Percentiles rank a stretch among this genome's conserved stretches.
These are phyloP conservation scores for Aspergillus carbonarius DNA, from an alignment of 2,329 filamentous ascomycete genomes.

Conservation along the genomic window DNA sequence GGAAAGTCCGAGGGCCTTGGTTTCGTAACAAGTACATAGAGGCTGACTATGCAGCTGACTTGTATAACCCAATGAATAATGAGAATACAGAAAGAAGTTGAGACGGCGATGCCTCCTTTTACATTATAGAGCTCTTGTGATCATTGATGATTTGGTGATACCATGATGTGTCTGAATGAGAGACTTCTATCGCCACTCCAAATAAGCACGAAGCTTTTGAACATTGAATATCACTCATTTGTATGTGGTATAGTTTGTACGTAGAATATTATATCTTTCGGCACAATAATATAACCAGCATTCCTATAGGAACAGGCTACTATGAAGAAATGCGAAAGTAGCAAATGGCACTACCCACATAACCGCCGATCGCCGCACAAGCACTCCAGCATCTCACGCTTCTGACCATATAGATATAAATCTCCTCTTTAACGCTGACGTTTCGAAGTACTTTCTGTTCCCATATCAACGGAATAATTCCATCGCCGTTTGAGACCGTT, in stretches of 20 bases:
- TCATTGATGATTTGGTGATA: too few species aligned
- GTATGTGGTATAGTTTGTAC: background rate
- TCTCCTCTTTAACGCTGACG: slow-evolving; percentile 29
- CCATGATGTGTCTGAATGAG: too few species aligned
- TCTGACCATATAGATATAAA: background rate
- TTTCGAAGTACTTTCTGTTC: slow-evolving; percentile 30
- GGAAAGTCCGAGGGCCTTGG: too few species aligned
- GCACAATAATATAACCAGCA: background rate
- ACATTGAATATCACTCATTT: background rate
- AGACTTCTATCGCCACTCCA: too few species aligned
- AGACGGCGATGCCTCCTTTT: background rate
- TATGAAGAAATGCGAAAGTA: background rate
- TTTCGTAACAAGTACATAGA: too few species aligned
- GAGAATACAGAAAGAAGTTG: too few species aligned
- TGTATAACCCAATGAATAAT: too few species aligned
- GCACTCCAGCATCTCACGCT: background rate
- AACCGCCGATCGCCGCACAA: background rate
- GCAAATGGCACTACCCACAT: background rate
- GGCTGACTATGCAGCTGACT: too few species aligned
- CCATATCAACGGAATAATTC: slow-evolving; percentile 40
- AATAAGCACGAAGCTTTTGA: too few species aligned
- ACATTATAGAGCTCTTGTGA: background rate
- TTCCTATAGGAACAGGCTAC: background rate
- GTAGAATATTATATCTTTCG: background rate
- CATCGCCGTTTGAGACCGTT: slow-evolving; percentile 47